These are phyloP conservation scores for Populus tomentosa DNA, from an alignment of 441 rosid genomes.

Conservation along the genomic window DNA sequence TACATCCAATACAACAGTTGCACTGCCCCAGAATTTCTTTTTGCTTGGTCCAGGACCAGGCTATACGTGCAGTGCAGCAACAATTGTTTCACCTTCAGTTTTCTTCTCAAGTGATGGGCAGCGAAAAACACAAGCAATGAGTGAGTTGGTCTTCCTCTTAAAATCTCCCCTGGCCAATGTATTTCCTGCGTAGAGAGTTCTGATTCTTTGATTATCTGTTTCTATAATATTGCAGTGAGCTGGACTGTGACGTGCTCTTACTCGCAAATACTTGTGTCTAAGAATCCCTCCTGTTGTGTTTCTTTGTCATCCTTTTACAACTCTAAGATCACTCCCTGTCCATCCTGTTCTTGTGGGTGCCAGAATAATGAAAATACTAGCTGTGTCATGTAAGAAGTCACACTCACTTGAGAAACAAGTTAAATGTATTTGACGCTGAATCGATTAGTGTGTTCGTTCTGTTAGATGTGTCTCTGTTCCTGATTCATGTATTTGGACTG, in stretches of 20 bases:
- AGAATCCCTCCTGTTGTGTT: slow-evolving; percentile 47
- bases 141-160: slow-evolving; percentile 36
- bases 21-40: slow-evolving; percentile 52
- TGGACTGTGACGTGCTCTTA: slow-evolving; percentile 52
- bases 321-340: slow-evolving; percentile 38
- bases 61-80: slow-evolving; percentile 58
- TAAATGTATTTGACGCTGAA: background rate
- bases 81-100: slow-evolving; percentile 35
- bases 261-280: slow-evolving; percentile 37
- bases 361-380: slow-evolving; percentile 21
- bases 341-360: slow-evolving; percentile 53
- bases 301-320: slow-evolving; percentile 58
- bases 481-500: background rate
- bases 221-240: slow-evolving; percentile 34
- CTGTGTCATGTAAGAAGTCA: slow-evolving; percentile 31
- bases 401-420: background rate
- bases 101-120: slow-evolving; percentile 39
- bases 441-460: slow-evolving; percentile 44
- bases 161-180: background rate
- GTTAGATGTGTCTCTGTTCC: slow-evolving; percentile 11
- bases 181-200: too few species aligned
- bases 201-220: background rate
- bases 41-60: slow-evolving; percentile 70
- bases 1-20: slow-evolving; percentile 54
- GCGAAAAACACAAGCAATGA: slow-evolving; percentile 58